phyloP scores from a whole-genome alignment of 345 rosid genomes.

The Rhizophora mangle region DNA sequence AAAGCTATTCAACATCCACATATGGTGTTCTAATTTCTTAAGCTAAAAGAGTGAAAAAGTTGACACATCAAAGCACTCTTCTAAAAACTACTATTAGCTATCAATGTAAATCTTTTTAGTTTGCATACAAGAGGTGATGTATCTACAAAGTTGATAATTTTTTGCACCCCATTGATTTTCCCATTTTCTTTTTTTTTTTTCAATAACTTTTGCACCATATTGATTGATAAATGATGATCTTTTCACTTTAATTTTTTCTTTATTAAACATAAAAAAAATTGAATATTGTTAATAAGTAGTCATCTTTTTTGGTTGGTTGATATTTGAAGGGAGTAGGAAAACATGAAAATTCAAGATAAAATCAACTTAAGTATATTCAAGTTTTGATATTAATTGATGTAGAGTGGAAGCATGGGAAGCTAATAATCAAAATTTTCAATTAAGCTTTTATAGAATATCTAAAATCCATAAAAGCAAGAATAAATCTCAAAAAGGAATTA shows the following conservation, averaged over 20 bases:
- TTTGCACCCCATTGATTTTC: slow-evolving; percentile 39
- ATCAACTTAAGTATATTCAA: too few relatives aligned
- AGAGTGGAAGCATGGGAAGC: too few relatives aligned
- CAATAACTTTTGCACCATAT: slow-evolving; percentile 30
- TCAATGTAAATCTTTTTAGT: slow-evolving; percentile 6
- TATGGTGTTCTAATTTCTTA: background rate
- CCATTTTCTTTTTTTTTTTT: too few relatives aligned
- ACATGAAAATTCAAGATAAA: too few relatives aligned
- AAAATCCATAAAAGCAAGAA: too few relatives aligned
- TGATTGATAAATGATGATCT: slow-evolving; percentile 51
- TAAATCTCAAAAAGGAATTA: too few relatives aligned
- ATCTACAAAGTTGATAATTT: slow-evolving; percentile 39
- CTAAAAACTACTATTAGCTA: slow-evolving; percentile 5
- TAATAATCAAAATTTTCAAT: too few relatives aligned
- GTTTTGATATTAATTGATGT: too few relatives aligned
- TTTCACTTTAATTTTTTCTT: slow-evolving; percentile 33
- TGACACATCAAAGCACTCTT: slow-evolving; percentile 18
- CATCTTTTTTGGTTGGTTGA: too few relatives aligned
- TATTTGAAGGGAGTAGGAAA: too few relatives aligned
- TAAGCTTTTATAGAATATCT: too few relatives aligned
- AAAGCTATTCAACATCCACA: slow-evolving; percentile 6
- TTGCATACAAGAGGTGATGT: slow-evolving; percentile 16
- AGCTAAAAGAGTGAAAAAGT: slow-evolving; percentile 17
- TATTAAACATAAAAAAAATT: background rate
- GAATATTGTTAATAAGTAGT: too few relatives aligned